phyloP scores from a whole-genome alignment of 129 eudicot genomes.

The Kitagawia praeruptora region DNA sequence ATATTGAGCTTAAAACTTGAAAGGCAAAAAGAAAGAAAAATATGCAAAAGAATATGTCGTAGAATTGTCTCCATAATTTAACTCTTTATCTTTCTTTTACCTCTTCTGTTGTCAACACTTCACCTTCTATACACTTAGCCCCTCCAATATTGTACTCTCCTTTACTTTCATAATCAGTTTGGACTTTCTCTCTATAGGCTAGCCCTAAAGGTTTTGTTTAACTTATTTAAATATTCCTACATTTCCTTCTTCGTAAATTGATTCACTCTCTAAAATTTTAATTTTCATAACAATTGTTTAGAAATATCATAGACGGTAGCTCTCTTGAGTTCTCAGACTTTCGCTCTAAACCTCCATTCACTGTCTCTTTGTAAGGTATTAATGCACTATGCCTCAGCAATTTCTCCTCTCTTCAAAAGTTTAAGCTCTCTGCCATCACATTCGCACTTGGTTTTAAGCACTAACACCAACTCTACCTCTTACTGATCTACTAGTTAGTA shows the following conservation, averaged over 20 bases:
- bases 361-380: neutral
- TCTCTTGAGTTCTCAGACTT: neutral
- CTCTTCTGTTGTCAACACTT: too few relatives aligned
- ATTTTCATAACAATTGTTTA: too few relatives aligned
- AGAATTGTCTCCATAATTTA: too few relatives aligned
- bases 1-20: too few relatives aligned
- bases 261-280: neutral
- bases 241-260: neutral
- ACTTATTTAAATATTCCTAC: neutral
- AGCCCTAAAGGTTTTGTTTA: neutral
- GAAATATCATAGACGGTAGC: neutral
- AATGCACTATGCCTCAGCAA: neutral
- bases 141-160: neutral
- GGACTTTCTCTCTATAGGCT: neutral
- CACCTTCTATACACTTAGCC: neutral
- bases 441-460: neutral
- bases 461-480: neutral
- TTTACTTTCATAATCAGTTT: neutral
- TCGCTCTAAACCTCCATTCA: neutral
- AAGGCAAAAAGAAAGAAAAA: too few relatives aligned
- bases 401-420: neutral
- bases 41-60: too few relatives aligned
- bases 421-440: neutral
- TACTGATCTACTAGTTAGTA: neutral
- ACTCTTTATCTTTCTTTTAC: too few relatives aligned